These are phyloP conservation scores for Bipolaris cookei DNA, from an alignment of 2,329 filamentous ascomycete genomes.

Conservation along the genomic window DNA sequence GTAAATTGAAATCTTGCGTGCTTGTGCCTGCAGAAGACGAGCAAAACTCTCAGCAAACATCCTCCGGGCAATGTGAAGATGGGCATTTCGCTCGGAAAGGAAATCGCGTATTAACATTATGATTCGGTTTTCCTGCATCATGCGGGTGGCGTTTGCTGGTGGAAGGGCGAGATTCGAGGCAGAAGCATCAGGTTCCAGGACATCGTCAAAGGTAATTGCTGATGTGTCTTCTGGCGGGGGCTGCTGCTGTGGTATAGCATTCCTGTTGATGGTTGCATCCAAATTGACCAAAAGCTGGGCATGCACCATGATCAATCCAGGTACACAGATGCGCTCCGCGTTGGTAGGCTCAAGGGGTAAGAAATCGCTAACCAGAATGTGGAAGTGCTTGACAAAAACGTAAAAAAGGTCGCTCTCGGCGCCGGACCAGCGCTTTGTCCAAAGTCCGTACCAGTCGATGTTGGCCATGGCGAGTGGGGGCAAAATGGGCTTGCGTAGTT, in stretches of 20 bases:
- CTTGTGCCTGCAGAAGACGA: conserved; percentile 73
- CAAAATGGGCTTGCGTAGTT: conserved; percentile 69
- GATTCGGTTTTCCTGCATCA: conserved; percentile 88
- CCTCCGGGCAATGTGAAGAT: conserved; percentile 64
- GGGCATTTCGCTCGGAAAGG: conserved; percentile 65
- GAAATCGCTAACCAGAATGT: conserved; percentile 75
- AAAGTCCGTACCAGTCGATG: conserved; percentile 84
- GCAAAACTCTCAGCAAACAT: conserved; percentile 80
- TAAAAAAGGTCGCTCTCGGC: conserved; percentile 89
- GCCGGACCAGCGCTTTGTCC: conserved; percentile 85
- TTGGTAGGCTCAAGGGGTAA: conserved; percentile 56
- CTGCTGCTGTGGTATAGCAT: conserved; percentile 54
- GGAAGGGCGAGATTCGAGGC: conserved; percentile 67
- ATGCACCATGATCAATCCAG: conserved; percentile 80
- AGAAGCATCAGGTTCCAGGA: conserved; percentile 70
- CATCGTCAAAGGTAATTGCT: conserved; percentile 68
- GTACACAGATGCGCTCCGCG: conserved; percentile 68
- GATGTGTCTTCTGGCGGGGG: conserved; percentile 40
- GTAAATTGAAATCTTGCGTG: conserved; percentile 77
- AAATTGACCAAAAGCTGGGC: conserved; percentile 80
- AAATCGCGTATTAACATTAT: conserved; percentile 84
- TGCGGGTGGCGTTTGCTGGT: conserved; percentile 72
- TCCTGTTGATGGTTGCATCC: conserved; percentile 83
- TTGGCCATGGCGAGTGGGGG: conserved; percentile 72
- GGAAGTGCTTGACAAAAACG: conserved; percentile 88